phyloP scores from a whole-genome alignment of 345 rosid species.

The Gossypioides kirkii region DNA sequence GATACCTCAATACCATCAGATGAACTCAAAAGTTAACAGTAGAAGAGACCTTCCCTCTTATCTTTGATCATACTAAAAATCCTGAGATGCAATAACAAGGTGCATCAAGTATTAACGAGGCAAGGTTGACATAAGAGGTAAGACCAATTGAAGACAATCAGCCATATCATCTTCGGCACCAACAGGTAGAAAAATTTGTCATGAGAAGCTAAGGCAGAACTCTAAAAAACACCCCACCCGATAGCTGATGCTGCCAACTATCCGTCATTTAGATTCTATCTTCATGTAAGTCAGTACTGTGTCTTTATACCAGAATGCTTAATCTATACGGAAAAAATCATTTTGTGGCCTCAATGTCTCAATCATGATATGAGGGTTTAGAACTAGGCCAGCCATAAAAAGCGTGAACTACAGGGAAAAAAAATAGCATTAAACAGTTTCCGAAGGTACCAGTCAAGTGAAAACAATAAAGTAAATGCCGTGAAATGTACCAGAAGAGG shows the following conservation, averaged over 20 bases:
- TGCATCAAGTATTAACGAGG: conserved; percentile 5
- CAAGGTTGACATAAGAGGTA: background rate
- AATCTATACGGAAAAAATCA: conserved; percentile 71
- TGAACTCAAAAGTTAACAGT: background rate
- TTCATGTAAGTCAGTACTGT: conserved; percentile 28
- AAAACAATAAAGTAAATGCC: background rate
- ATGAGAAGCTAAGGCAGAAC: background rate
- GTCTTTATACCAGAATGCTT: conserved; percentile 25
- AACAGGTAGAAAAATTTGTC: conserved; percentile 11
- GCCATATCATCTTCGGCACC: conserved; percentile 9
- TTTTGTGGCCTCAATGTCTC: conserved; percentile 62
- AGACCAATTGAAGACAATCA: conserved; percentile 22
- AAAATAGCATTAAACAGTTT: conserved; percentile 14
- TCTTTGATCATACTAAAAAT: conserved; percentile 1
- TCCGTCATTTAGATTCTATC: conserved; percentile 13
- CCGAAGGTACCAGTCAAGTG: background rate
- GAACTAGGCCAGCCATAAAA: conserved; percentile 86
- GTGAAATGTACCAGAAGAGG: conserved; percentile 72
- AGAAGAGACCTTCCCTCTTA: background rate
- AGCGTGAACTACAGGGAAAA: conserved; percentile 70
- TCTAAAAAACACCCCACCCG: conserved; percentile 5
- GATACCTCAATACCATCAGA: background rate
- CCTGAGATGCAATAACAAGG: conserved; percentile 4
- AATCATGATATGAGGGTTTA: conserved; percentile 67
- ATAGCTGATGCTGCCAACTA: conserved; percentile 13